Evolutionary conservation across 108 stramenopile genomes (phyloP), one percentile per base, ranked within the genome.

Genomic region (Fragilaria crotonensis): DNA sequence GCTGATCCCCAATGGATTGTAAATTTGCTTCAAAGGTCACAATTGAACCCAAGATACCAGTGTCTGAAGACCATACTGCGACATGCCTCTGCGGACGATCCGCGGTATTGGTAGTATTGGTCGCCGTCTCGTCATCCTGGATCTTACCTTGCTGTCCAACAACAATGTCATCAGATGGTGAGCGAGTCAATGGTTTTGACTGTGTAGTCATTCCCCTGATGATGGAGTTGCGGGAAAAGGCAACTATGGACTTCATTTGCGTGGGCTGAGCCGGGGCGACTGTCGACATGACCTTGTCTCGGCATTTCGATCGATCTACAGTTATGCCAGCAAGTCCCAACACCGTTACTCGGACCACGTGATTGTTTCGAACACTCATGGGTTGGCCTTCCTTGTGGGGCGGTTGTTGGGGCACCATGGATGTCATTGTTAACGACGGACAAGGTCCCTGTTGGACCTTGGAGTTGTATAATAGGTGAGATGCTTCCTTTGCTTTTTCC

Each of bases 251-350:
- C 25, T 49, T 57, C 70, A 71, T 71, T 3, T 64, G 55, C 4
- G 28, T 3, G 4, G 68, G 68, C 4, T 60, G 52, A n/a, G 32
- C 52, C 2, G 52, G 62, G 25, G 26, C 36, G 32, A 9, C 4
- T 25, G 56, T 32, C 3, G 47, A 0, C 28, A 33, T 31, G 25
- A 30, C 25, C 21, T 56, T 65, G 22, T 18, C 45, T 14, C 28
- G 46, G 41, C 31, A 31, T 20, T 64, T n/a, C 5, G 18, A 58
- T 19, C 22, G 25, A 57, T 71, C 52, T 1, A 71, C 70, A 3
- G 32, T 52, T 18, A 71, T 59, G 22, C 70, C 70, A 52, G 70
- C 63, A 14, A 71, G 26, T 23, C 70, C 70, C 5, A 71, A 22
- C 9, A 71, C 51, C 2, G 20, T 64, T 14, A 64, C 26, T 9